Evolutionary conservation across 495 filamentous ascomycete genomes (phyloP).

Genomic region (Neurospora intermedia): DNA sequence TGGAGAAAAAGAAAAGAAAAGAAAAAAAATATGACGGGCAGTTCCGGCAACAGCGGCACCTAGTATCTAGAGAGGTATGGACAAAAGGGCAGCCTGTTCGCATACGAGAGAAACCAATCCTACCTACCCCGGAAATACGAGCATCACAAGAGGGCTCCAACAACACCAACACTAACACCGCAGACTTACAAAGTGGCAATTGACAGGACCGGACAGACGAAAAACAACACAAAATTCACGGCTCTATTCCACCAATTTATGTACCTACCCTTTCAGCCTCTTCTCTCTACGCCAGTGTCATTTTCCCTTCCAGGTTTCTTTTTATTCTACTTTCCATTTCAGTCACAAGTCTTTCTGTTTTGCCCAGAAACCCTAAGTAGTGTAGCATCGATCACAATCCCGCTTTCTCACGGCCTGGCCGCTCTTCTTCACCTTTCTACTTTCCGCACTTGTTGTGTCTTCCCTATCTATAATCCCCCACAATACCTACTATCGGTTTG

Average conservation of each 20-base stretch:
- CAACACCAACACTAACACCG: neutral
- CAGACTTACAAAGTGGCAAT: neutral
- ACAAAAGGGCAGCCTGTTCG: neutral
- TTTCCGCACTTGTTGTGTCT: neutral
- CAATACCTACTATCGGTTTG: neutral
- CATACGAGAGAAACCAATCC: neutral
- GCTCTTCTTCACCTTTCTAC: neutral
- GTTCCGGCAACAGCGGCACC: neutral
- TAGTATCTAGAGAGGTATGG: no score
- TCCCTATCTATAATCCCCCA: neutral
- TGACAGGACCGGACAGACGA: neutral
- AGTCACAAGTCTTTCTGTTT: neutral
- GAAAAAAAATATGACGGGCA: neutral
- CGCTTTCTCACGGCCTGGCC: neutral
- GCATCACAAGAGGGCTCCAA: neutral
- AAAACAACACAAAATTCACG: neutral
- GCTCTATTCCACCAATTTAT: neutral
- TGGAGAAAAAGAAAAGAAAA: neutral
- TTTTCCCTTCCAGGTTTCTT: neutral
- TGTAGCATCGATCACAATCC: neutral
- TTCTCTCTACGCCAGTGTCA: neutral
- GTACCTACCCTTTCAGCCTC: neutral
- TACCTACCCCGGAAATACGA: neutral
- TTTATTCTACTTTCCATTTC: no score
- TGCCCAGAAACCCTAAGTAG: neutral